Evolutionary conservation across 441 rosid species (phyloP), one percentile per base, ranked within the genome.

Genomic region (Raphanus hybrid): DNA sequence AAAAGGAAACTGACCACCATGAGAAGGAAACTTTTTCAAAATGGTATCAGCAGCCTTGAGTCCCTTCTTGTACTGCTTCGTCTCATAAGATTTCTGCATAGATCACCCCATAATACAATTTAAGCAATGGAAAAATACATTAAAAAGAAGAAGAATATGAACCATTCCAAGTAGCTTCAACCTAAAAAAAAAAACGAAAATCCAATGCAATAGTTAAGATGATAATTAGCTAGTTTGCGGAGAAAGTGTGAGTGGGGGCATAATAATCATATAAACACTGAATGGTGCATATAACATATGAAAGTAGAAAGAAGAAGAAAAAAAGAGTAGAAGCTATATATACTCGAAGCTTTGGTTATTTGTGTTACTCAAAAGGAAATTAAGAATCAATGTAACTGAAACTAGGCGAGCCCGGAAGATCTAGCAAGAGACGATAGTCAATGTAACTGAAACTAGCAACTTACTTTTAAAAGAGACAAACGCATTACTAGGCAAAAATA

Each of bases 1-100:
- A 29, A 37, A 45, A 67, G 63, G 62, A 41, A 79, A 69, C 74
- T 71, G 85, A 96, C 99, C 99, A 71, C 99, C 99, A 94, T 96
- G 99, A 67, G 90, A 91, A 12, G 99, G 99, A 89, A 92, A 92
- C 87, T 92, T 96, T 83, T 91, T 94, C 83, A 94, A 79, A 68
- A 96, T 96, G 69, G 98, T 82, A 87, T 96, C 99, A 23, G 99
- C 99, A n/a, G 99, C 96, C 89, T 92, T 96, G 80, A 96, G 75
- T 39, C 98, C 99, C 86, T 92, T 96, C 90, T 96, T 96, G 83
- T 96, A 96, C 84, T 94, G 98, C 75, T 96, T 96, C 34, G 95
- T 94, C 85, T 96, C 99, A 82, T 94, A 96, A 26, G 99, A 96
- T 94, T 94, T 96, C 98, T 96, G 90, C 89, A 82, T 75, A 60